A percentile compares a stretch with the other conserved stretches of the same genome.
phyloP scores from a whole-genome alignment of 1,139 yeast species.

The Debaryomyces sp. region DNA sequence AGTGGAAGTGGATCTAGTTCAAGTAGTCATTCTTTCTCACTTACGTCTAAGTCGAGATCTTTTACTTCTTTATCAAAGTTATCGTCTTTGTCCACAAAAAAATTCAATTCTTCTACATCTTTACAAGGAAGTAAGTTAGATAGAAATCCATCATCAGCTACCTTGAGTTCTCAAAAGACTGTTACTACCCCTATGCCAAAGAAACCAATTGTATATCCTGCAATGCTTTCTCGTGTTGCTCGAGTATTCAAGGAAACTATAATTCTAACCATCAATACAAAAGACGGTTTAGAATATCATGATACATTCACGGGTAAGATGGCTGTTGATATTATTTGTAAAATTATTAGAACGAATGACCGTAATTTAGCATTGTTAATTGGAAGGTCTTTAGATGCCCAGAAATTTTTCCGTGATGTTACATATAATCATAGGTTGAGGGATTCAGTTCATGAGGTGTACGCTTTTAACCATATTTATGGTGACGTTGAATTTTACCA shows the following conservation, averaged over 20 bases:
- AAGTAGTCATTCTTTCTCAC: conserved; percentile 39
- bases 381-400: conserved; percentile 94
- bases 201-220: conserved; percentile 82
- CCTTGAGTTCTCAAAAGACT: conserved; percentile 38
- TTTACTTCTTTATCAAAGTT: conserved; percentile 47
- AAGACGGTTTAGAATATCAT: conserved; percentile 93
- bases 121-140: conserved; percentile 31
- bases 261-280: conserved; percentile 75
- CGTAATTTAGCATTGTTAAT: conserved; percentile 84
- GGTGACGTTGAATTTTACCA: conserved; percentile 43
- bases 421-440: conserved; percentile 91
- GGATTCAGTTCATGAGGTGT: conserved; percentile 85
- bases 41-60: conserved; percentile 46
- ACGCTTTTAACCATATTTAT: conserved; percentile 73
- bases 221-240: conserved; percentile 84
- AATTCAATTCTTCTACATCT: conserved; percentile 41
- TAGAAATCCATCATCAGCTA: conserved; percentile 33
- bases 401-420: conserved; percentile 91
- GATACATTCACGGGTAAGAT: conserved; percentile 94
- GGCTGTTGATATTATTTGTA: conserved; percentile 87
- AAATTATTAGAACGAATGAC: conserved; percentile 86
- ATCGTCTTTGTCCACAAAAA: conserved; percentile 46
- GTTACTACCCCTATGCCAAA: conserved; percentile 45
- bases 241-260: conserved; percentile 72
- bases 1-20: conserved; percentile 25